Evolutionary conservation across 768 basidiomycete genomes (phyloP).

Genomic region (Suillus cothurnatus): DNA sequence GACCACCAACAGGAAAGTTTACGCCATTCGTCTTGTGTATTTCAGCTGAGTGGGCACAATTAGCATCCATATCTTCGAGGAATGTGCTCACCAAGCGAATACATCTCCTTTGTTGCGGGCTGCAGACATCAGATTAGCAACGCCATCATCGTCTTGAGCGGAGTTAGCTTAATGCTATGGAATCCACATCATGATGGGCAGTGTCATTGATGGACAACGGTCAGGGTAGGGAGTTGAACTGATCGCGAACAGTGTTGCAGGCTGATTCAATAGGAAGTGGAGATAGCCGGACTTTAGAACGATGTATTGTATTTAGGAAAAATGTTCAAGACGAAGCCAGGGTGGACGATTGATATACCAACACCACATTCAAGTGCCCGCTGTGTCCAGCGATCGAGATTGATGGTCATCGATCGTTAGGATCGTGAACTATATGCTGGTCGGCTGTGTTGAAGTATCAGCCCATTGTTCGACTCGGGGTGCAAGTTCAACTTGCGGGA

Average conservation of each 20-base stretch:
- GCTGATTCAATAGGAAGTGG: background rate
- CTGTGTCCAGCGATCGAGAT: background rate
- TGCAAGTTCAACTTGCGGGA: background rate
- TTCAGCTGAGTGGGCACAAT: slow-evolving; percentile 41
- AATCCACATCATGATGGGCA: background rate
- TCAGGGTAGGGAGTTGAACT: background rate
- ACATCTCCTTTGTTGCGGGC: slow-evolving; percentile 31
- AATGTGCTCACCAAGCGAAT: slow-evolving; percentile 23
- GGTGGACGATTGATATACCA: background rate
- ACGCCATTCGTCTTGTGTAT: slow-evolving; percentile 11
- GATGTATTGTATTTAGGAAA: too few relatives aligned
- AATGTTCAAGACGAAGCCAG: background rate
- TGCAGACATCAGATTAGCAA: slow-evolving; percentile 35
- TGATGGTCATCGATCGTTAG: background rate
- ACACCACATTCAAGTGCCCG: background rate
- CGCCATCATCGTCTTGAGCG: slow-evolving; percentile 12
- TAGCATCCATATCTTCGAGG: slow-evolving; percentile 47
- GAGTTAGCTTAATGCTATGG: background rate
- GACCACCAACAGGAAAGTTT: slow-evolving; percentile 28
- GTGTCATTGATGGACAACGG: background rate
- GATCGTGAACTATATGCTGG: background rate
- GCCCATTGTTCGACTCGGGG: background rate
- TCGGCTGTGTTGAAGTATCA: background rate
- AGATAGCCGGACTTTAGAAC: too few relatives aligned
- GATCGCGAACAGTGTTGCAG: background rate